A percentile compares a stretch with the other conserved stretches of the same genome.
Conservation (phyloP, 768 basidiomycete genomes). For the Leccinum broughii region DNA sequence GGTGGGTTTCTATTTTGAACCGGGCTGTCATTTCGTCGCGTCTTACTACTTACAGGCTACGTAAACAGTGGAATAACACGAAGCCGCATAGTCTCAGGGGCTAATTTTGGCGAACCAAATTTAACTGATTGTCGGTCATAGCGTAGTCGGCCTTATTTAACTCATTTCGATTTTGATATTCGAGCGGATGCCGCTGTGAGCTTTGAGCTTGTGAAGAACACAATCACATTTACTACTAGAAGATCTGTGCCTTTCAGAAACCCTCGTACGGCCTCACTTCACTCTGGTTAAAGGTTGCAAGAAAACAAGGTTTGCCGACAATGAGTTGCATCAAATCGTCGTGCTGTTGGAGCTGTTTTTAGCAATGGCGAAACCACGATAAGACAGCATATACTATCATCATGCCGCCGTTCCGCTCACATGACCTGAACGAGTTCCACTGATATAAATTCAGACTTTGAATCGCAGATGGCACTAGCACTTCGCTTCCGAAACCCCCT, state of each 20-base stretch:
- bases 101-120: background rate
- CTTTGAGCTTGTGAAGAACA: background rate
- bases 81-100: background rate
- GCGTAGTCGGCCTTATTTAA: background rate
- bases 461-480: background rate
- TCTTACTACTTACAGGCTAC: background rate
- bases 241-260: background rate
- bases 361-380: background rate
- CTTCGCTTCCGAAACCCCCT: background rate
- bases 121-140: background rate
- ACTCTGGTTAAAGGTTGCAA: background rate
- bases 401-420: constrained; percentile 3
- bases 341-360: background rate
- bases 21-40: background rate
- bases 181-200: background rate
- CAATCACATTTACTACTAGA: background rate
- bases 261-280: background rate
- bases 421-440: background rate
- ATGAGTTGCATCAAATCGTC: background rate
- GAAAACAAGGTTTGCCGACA: background rate
- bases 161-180: background rate
- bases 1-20: background rate
- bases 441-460: constrained; percentile 7
- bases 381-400: constrained; percentile 9
- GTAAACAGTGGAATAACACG: background rate